A percentile compares a stretch with the other conserved stretches of the same genome.
Conservation (phyloP, 257 asterid species). For the Coffea eugenioides region DNA sequence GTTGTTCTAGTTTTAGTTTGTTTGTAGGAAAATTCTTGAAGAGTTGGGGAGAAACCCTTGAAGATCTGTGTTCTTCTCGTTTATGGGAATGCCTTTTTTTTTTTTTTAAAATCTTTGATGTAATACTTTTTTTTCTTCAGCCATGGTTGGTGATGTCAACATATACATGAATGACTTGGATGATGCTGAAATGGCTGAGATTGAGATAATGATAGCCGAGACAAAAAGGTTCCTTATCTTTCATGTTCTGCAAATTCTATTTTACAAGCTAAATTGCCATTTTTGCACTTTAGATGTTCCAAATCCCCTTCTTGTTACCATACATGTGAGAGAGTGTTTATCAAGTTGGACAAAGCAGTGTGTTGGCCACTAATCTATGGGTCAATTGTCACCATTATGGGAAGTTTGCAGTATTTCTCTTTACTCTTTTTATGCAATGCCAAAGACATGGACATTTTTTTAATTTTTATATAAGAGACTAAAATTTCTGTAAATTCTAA, state of each 20-base stretch:
- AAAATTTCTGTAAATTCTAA: background rate
- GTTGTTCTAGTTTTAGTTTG: background rate
- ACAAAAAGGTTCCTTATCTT: conserved; percentile 48
- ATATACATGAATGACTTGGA: conserved; percentile 85
- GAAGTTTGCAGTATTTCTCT: background rate
- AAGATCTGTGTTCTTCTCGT: background rate
- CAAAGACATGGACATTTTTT: background rate
- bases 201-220: conserved; percentile 96
- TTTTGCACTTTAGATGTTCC: background rate
- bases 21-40: background rate
- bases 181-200: conserved; percentile 71
- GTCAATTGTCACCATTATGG: background rate
- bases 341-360: background rate
- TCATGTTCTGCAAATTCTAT: background rate
- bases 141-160: conserved; percentile 95
- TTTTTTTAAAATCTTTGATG: background rate
- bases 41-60: background rate
- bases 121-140: conserved; percentile 36
- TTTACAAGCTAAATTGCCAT: background rate
- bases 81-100: background rate
- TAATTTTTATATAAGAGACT: background rate
- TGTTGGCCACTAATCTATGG: background rate
- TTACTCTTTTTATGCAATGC: background rate
- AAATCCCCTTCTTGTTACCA: background rate
- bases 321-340: background rate